Evolutionary conservation across 805 yeast genomes (phyloP).

Genomic region (Lipomyces chichibuensis): DNA sequence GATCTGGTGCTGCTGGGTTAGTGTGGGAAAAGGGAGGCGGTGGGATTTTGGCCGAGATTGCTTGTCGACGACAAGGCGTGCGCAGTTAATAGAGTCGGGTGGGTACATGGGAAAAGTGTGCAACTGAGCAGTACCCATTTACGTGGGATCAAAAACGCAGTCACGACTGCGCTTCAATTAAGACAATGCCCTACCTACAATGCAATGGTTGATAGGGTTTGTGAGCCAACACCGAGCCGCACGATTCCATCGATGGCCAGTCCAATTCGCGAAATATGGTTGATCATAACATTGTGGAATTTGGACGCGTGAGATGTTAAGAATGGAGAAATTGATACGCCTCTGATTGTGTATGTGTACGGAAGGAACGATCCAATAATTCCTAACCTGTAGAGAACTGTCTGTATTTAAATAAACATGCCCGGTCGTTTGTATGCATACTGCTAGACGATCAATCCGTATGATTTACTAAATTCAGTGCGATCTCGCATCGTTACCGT

Average conservation of each 20-base stretch:
- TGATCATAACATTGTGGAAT: background rate
- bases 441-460: too few relatives aligned
- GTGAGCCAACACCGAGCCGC: background rate
- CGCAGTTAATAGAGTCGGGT: conserved; percentile 1
- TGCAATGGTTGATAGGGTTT: background rate
- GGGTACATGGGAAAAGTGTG: background rate
- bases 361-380: background rate
- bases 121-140: background rate
- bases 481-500: too few relatives aligned
- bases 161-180: background rate
- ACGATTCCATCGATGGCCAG: background rate
- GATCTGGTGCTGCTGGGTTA: conserved; percentile 6
- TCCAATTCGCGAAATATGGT: too few relatives aligned
- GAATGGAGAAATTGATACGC: background rate
- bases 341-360: background rate
- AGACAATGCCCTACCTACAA: background rate
- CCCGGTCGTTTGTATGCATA: too few relatives aligned
- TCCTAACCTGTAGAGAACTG: background rate
- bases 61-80: background rate
- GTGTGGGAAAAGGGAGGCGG: background rate
- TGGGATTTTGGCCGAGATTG: background rate
- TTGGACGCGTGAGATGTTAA: too few relatives aligned
- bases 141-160: background rate
- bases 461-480: too few relatives aligned
- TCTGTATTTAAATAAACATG: background rate